Percentiles rank a stretch among this genome's conserved stretches.
Evolutionary conservation across 2,329 filamentous ascomycete genomes (phyloP).

Genomic region (Ciborinia camelliae): DNA sequence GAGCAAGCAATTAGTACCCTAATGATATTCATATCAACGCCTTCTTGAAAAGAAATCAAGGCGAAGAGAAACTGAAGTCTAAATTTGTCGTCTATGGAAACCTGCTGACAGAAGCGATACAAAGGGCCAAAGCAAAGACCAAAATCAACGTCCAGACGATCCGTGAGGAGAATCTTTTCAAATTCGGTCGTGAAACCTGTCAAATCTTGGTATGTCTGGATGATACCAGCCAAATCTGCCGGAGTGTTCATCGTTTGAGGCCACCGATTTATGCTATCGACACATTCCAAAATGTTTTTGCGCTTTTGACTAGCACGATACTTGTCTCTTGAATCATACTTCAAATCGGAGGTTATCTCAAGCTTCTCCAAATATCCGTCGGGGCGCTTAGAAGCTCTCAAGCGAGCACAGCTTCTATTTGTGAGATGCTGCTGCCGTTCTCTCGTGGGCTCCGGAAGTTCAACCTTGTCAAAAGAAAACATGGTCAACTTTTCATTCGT

Average conservation of each 20-base stretch:
- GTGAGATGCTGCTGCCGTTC: slow-evolving; percentile 20
- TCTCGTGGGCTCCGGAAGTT: neutral
- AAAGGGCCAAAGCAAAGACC: slow-evolving; percentile 45
- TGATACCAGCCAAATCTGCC: slow-evolving; percentile 28
- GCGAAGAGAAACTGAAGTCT: slow-evolving; percentile 47
- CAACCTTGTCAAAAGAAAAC: slow-evolving; percentile 22
- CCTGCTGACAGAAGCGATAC: slow-evolving; percentile 39
- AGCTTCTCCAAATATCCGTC: neutral
- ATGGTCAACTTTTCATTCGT: slow-evolving; percentile 25
- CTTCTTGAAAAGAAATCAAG: slow-evolving; percentile 42
- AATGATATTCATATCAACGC: slow-evolving; percentile 42
- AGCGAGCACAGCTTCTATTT: slow-evolving; percentile 20
- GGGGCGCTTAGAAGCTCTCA: neutral
- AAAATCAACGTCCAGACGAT: slow-evolving; percentile 41
- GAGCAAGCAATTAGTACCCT: slow-evolving; percentile 46
- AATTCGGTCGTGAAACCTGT: slow-evolving; percentile 40
- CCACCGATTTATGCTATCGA: slow-evolving; percentile 30
- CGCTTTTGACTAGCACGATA: slow-evolving; percentile 10
- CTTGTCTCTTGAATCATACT: slow-evolving; percentile 25
- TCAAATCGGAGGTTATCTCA: neutral
- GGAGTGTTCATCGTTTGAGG: slow-evolving; percentile 30
- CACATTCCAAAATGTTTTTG: slow-evolving; percentile 30
- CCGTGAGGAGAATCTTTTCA: slow-evolving; percentile 39
- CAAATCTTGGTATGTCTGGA: slow-evolving; percentile 40
- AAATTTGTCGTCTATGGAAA: slow-evolving; percentile 33